Base-by-base conservation (phyloP, 306 rosid genomes). In the Inga leiocalycina region DNA sequence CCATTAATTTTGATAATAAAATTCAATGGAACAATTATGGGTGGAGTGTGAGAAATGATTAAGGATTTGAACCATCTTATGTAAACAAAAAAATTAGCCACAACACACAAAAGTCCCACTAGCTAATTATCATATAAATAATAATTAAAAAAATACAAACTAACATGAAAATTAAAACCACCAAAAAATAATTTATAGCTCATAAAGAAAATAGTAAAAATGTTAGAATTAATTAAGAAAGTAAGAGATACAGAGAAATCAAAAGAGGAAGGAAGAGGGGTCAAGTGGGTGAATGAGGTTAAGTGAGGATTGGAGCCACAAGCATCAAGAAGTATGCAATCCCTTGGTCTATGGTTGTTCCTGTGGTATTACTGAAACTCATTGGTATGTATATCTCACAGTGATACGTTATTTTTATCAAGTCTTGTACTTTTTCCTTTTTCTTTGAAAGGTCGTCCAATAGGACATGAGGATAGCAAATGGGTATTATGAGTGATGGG, bases 281-380 rank as follows among this genome's bases (percentile, higher is more conserved):
- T 90, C 90, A 48, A 92, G 87, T 19, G 94, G 97, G 86, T 92
- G 98, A 69, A 92, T 90, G 83, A 94, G 92, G 86, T 94, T 27
- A 92, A 0, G 98, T 92, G 71, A 94, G 92, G 76, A 88, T 93
- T 84, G 92, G 64, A 12, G 98, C 98, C 87, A 87, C 86, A 15
- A 94, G 75, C 98, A 94, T 94, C 78, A 94, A 79, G 84, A 87
- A 83, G 78, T 90, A 94, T 72, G 97, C 98, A 81, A 94, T 87
- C 46, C 97, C 97, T 86, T 92, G 98, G 88, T 94, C 98, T 41
- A 92, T 90, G 12, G 93, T 84, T 48, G 92, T 90, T 82, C 97
- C 98, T 92, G 88, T 27, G 30, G 30, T 27, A 27, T 27, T 27
- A 27, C 30, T 27, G 30, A 27, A 27, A 27, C 30, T 27, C 30